Conservation (phyloP, 2,329 filamentous ascomycete genomes). For the Tolypocladium amazonense region DNA sequence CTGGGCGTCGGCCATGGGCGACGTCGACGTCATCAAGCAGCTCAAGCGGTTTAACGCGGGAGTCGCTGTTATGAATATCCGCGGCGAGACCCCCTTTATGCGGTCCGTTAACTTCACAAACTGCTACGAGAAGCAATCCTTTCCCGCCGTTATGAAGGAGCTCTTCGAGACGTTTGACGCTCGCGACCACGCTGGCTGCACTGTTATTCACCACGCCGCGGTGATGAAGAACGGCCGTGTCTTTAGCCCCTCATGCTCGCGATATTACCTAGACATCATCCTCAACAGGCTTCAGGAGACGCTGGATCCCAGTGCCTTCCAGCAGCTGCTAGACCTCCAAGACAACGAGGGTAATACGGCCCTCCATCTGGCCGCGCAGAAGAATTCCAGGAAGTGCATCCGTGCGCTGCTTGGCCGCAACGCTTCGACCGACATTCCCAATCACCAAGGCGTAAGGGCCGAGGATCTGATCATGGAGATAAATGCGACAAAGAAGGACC, state of each 20-base stretch:
- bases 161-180: conserved; percentile 72
- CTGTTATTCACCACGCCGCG: conserved; percentile 89
- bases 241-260: conserved; percentile 77
- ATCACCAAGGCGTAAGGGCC: conserved; percentile 71
- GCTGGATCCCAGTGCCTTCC: conserved; percentile 65
- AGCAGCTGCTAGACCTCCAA: conserved; percentile 68
- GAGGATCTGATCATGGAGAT: conserved; percentile 71
- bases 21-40: conserved; percentile 82
- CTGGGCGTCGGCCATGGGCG: conserved; percentile 97
- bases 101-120: conserved; percentile 93
- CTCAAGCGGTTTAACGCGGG: conserved; percentile 72
- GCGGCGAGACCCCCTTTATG: conserved; percentile 87
- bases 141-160: conserved; percentile 73
- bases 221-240: conserved; percentile 72
- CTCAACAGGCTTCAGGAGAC: conserved; percentile 77
- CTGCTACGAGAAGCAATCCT: conserved; percentile 87
- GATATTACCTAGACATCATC: conserved; percentile 89
- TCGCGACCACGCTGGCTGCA: conserved; percentile 71
- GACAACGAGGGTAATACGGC: conserved; percentile 88
- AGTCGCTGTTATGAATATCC: conserved; percentile 57
- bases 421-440: conserved; percentile 72
- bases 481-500: conserved; percentile 59
- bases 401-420: conserved; percentile 70
- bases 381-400: conserved; percentile 82
- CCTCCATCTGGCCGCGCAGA: conserved; percentile 61